phyloP scores from a whole-genome alignment of 257 asterid species.

The Thymus mandschuricus region DNA sequence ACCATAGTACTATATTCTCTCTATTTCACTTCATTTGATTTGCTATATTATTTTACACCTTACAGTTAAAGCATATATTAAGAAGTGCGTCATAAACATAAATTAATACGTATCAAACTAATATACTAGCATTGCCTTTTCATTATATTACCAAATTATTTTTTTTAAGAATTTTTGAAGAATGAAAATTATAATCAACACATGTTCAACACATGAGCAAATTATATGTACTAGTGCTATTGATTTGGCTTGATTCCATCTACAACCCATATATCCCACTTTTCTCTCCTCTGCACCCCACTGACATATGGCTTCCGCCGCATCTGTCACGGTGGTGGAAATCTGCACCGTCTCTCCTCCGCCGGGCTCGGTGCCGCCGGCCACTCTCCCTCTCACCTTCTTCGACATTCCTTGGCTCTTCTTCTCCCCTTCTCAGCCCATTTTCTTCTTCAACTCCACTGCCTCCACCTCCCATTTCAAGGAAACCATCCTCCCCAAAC shows the following conservation, averaged over 20 bases:
- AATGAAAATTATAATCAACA: no score
- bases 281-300: not conserved
- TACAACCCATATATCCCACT: not conserved
- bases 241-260: not conserved
- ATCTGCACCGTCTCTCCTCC: slow-evolving; percentile 40
- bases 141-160: no score
- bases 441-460: slow-evolving; percentile 47
- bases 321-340: slow-evolving; percentile 34
- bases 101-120: no score
- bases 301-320: slow-evolving; percentile 29
- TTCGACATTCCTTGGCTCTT: slow-evolving; percentile 51
- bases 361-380: slow-evolving; percentile 33
- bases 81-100: no score
- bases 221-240: no score
- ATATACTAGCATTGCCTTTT: no score
- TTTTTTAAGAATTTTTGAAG: no score
- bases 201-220: no score
- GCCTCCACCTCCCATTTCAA: slow-evolving; percentile 36
- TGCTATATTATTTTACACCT: no score
- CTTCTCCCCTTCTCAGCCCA: slow-evolving; percentile 43
- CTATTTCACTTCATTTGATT: no score
- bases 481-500: slow-evolving; percentile 38
- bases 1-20: no score
- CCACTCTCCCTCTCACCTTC: slow-evolving; percentile 40
- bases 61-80: no score